Evolutionary conservation across 805 yeast species (phyloP), one percentile per base, ranked within the genome.

Genomic region (Candida cerambycidarum): DNA sequence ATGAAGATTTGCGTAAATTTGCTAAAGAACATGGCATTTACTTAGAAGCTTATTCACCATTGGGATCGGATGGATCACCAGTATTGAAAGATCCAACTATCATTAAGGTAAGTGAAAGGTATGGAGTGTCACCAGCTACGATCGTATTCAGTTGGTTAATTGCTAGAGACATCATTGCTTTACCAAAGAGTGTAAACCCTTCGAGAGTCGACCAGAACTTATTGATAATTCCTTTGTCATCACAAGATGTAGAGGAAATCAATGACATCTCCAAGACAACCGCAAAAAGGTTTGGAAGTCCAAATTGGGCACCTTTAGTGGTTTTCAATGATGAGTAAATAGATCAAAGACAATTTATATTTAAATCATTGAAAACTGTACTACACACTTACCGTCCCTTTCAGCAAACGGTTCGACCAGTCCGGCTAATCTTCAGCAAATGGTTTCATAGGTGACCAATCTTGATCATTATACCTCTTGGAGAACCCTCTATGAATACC

Each of bases 31-130:
- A 82, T 44, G 79, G 71, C 34, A 76, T 89, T 31, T 63, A 70
- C 5, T 77, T 83, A 9, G 88, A 85, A 58, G 90, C 95, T 0
- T 89, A 77, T 63, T 81, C 93, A 6, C 96, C 97, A 6, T 74
- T 89, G 55, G 81, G 85, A 1, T 75, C 75, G 28, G 72, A 77
- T 39, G 72, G 69, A 25, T 75, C 83, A 8, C 83, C 85, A 12
- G 51, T 79, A n/a, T 61, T 79, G 47, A 56, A 62, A 17, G 74
- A 80, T 50, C 68, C 64, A 21, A 57, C 63, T 3, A 54, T 82
- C 16, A 47, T 57, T 3, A 62, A 62, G 7, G 51, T 81, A 23
- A 80, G 85, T 8, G 56, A 71, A 35, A 73, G 69, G 46, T 56
- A 65, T 47, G 54, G 55, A 6, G 68, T 65, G 33, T 48, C 69